phyloP scores from a whole-genome alignment of 1,139 yeast genomes.

The Blastobotrys capitulatus region DNA sequence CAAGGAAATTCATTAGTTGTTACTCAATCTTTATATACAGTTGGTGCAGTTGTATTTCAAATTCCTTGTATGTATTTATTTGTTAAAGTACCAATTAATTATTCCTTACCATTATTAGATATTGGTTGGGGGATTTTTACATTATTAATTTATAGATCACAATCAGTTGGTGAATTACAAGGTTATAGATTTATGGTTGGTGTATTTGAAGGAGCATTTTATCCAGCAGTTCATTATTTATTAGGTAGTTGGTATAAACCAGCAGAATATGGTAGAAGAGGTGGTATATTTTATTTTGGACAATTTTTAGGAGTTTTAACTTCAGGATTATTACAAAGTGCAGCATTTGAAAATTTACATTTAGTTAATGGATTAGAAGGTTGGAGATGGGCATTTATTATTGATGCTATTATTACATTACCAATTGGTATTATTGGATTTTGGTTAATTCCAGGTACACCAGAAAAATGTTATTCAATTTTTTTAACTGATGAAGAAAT shows the following conservation, averaged over 20 bases:
- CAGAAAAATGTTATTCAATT: slow-evolving; percentile 37
- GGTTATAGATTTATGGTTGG: slow-evolving; percentile 57
- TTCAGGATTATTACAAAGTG: slow-evolving; percentile 40
- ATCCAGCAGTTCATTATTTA: slow-evolving; percentile 50
- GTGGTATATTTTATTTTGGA: slow-evolving; percentile 42
- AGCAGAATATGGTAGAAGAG: slow-evolving; percentile 45
- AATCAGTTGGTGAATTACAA: slow-evolving; percentile 42
- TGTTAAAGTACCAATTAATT: not conserved
- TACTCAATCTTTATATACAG: slow-evolving; percentile 54
- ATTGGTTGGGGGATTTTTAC: slow-evolving; percentile 55
- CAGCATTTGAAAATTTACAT: slow-evolving; percentile 36
- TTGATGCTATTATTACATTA: slow-evolving; percentile 47
- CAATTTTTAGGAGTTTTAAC: slow-evolving; percentile 36
- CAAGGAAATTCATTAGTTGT: slow-evolving; percentile 60
- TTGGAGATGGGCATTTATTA: slow-evolving; percentile 51
- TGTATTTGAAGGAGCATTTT: slow-evolving; percentile 52
- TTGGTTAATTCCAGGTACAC: slow-evolving; percentile 63
- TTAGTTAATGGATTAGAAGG: slow-evolving; percentile 36
- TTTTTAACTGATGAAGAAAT: slow-evolving; percentile 31
- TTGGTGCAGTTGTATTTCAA: slow-evolving; percentile 48
- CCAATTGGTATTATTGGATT: slow-evolving; percentile 62
- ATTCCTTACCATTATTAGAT: slow-evolving; percentile 40
- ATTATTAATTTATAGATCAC: slow-evolving; percentile 43
- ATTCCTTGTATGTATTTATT: slow-evolving; percentile 27
- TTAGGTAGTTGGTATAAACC: slow-evolving; percentile 42